Evolutionary conservation across 1,284 basidiomycete genomes (phyloP).

Genomic region (Rhodofomes roseus): DNA sequence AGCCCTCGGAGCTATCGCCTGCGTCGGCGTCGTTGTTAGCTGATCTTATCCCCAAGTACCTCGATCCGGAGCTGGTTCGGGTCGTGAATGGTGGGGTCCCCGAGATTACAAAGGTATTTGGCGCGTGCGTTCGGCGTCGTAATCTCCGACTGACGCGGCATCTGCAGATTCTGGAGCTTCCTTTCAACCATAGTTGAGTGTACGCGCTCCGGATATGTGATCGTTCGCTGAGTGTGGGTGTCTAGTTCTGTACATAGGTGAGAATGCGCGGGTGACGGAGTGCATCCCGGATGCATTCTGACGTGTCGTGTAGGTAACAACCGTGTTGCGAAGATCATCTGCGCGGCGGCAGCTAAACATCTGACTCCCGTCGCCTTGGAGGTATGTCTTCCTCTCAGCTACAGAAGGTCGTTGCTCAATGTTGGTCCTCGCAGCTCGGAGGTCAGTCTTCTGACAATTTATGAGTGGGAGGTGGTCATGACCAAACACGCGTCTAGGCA

Average conservation of each 20-base stretch:
- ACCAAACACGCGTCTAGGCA: slow-evolving; percentile 52
- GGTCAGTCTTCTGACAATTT: too few species aligned
- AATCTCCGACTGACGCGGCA: too few species aligned
- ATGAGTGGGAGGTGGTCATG: too few species aligned
- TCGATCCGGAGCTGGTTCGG: slow-evolving; percentile 69
- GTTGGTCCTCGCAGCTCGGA: neutral
- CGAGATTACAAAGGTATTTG: slow-evolving; percentile 65
- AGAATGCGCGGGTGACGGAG: neutral
- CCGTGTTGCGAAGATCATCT: slow-evolving; percentile 76
- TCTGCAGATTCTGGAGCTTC: slow-evolving; percentile 64
- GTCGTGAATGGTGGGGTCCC: slow-evolving; percentile 77
- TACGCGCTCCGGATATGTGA: neutral
- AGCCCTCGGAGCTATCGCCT: slow-evolving; percentile 78
- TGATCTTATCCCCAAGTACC: slow-evolving; percentile 76
- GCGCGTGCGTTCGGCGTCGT: neutral
- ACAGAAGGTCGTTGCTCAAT: too few species aligned
- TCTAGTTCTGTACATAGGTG: slow-evolving; percentile 47
- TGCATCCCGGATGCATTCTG: too few species aligned
- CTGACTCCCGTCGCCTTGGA: slow-evolving; percentile 85
- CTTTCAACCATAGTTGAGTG: slow-evolving; percentile 81
- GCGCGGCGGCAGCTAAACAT: slow-evolving; percentile 81
- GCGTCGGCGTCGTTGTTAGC: slow-evolving; percentile 64
- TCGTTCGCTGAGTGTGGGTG: too few species aligned
- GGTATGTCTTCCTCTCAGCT: slow-evolving; percentile 28
- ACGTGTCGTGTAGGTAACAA: slow-evolving; percentile 49